Conservation (phyloP, 192 early-diverging fungal genomes). For the Kappamyces sp. region DNA sequence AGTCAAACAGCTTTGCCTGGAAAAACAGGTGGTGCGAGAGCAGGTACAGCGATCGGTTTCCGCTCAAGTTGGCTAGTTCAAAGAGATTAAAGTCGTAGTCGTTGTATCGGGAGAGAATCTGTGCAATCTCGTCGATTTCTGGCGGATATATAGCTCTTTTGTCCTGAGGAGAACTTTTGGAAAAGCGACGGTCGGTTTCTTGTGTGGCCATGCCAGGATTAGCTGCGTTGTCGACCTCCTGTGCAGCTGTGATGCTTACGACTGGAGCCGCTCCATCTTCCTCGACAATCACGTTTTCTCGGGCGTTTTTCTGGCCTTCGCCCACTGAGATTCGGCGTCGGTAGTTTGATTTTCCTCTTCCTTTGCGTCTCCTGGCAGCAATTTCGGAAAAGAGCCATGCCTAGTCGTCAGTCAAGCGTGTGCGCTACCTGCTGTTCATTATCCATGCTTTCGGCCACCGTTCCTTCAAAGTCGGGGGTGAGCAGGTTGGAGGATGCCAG, state of each 20-base stretch:
- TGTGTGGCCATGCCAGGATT: slow-evolving; percentile 5
- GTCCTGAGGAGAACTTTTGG: not conserved
- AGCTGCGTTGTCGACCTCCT: not conserved
- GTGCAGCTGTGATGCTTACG: not conserved
- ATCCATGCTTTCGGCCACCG: slow-evolving; percentile 32
- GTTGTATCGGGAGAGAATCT: slow-evolving; percentile 15
- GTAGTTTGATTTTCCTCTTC: slow-evolving; percentile 5
- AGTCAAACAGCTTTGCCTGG: slow-evolving; percentile 32
- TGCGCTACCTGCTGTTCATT: slow-evolving; percentile 40
- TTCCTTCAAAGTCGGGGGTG: slow-evolving; percentile 43
- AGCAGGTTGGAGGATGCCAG: slow-evolving; percentile 38
- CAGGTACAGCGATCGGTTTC: slow-evolving; percentile 20
- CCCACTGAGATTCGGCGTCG: not conserved
- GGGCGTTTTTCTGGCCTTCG: too few relatives aligned
- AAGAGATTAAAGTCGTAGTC: slow-evolving; percentile 46
- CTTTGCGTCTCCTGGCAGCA: slow-evolving; percentile 27
- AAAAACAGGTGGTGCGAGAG: slow-evolving; percentile 35
- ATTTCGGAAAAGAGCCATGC: slow-evolving; percentile 49
- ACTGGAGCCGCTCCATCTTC: not conserved
- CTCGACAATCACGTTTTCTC: too few relatives aligned
- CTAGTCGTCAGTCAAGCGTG: slow-evolving; percentile 18
- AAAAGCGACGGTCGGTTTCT: not conserved
- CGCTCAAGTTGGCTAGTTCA: slow-evolving; percentile 28
- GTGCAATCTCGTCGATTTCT: slow-evolving; percentile 11
- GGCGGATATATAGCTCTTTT: slow-evolving; percentile 14